Percentiles rank a stretch among this genome's conserved stretches.
Evolutionary conservation across 2,329 filamentous ascomycete species (phyloP).

Genomic region (Fusarium sp.): DNA sequence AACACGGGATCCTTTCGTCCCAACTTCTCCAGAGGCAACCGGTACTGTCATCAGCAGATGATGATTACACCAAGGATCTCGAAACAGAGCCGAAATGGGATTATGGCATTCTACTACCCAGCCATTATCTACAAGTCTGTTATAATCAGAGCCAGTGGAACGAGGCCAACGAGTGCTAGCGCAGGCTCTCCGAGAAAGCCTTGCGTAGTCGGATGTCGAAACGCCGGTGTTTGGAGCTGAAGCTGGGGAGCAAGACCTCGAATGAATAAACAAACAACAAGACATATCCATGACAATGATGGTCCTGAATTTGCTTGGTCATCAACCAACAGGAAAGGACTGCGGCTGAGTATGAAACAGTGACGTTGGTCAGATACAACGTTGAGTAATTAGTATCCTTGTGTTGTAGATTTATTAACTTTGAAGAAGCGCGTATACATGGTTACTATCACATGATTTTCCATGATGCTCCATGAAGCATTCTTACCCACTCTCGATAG

Average conservation of each 20-base stretch:
- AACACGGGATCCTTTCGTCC: constrained; percentile 2
- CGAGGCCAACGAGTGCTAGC: constrained; percentile 3
- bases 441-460: background rate
- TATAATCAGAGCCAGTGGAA: background rate
- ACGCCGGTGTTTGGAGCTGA: constrained; percentile 32
- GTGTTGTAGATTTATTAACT: constrained; percentile 17
- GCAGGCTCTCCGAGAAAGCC: constrained; percentile 16
- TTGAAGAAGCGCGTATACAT: background rate
- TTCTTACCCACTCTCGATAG: no score
- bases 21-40: constrained; percentile 5
- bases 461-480: no score
- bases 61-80: constrained; percentile 11
- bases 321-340: constrained; percentile 8
- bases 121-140: constrained; percentile 9
- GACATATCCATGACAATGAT: constrained; percentile 10
- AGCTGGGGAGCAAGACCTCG: constrained; percentile 10
- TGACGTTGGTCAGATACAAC: constrained; percentile 28
- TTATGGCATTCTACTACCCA: constrained; percentile 6
- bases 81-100: constrained; percentile 43
- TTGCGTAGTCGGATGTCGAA: constrained; percentile 24
- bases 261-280: constrained; percentile 17
- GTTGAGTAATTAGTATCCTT: constrained; percentile 8
- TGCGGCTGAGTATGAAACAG: constrained; percentile 33
- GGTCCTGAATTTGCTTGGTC: constrained; percentile 9
- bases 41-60: constrained; percentile 5